Conservation (phyloP, 1,284 basidiomycete genomes). For the Megacollybia platyphylla region DNA sequence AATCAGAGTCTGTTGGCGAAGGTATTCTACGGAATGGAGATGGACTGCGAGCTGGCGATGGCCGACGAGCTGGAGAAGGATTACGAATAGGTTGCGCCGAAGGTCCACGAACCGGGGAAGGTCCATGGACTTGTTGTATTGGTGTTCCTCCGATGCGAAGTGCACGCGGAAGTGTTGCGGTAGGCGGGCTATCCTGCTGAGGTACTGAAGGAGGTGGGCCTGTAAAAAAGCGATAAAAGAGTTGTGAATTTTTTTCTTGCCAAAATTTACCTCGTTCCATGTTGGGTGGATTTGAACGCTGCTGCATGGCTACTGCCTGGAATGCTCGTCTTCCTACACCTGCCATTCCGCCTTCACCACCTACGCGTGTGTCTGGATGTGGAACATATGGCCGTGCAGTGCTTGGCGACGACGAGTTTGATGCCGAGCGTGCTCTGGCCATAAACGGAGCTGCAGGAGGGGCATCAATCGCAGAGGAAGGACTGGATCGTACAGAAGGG, state of each 20-base stretch:
- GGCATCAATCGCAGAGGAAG: constrained; percentile 1
- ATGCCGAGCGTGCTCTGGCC: neutral
- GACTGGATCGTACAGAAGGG: neutral
- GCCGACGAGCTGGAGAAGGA: too few species aligned
- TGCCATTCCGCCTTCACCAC: constrained; percentile 81
- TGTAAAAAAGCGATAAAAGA: constrained; percentile 36
- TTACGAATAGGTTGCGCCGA: too few species aligned
- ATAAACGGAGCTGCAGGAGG: neutral
- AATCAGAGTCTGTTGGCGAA: constrained; percentile 29
- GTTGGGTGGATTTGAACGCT: constrained; percentile 27
- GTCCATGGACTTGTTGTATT: too few species aligned
- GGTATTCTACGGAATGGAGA: constrained; percentile 9
- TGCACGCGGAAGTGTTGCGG: too few species aligned
- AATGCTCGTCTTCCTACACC: constrained; percentile 81
- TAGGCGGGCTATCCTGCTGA: neutral
- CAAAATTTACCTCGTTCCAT: constrained; percentile 9
- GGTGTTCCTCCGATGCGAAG: too few species aligned
- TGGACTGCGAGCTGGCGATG: too few species aligned
- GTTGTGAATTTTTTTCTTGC: constrained; percentile 28
- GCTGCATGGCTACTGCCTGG: constrained; percentile 68
- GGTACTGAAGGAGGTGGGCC: constrained; percentile 14
- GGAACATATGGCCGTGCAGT: constrained; percentile 1
- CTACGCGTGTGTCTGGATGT: constrained; percentile 49
- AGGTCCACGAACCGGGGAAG: too few species aligned
- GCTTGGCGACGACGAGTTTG: constrained; percentile 6